Conservation (phyloP, 2,329 filamentous ascomycete genomes). For the Endothia cerciana region DNA sequence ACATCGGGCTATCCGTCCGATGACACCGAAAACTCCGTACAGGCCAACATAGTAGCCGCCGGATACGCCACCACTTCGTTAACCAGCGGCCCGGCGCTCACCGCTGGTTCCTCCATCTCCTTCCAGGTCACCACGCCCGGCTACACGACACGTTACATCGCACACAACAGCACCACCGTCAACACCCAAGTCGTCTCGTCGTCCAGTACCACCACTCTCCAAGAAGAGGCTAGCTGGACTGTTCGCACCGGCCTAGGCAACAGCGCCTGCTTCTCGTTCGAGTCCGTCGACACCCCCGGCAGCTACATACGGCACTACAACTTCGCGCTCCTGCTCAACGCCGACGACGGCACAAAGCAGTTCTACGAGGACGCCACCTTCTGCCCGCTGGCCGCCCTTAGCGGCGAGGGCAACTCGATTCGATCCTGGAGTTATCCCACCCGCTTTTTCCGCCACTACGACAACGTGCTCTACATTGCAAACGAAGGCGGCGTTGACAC, state of each 20-base stretch:
- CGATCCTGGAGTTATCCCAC: conserved; percentile 65
- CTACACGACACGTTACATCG: conserved; percentile 57
- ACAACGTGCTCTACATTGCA: conserved; percentile 49
- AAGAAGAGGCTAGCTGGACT: conserved; percentile 57
- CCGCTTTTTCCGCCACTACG: conserved; percentile 56
- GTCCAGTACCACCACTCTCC: conserved; percentile 52
- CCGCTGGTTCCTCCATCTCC: conserved; percentile 50
- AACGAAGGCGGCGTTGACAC: conserved; percentile 60
- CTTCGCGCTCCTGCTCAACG: conserved; percentile 54
- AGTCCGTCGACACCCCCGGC: conserved; percentile 60
- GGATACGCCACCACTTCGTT: conserved; percentile 55
- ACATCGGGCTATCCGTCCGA: conserved; percentile 65
- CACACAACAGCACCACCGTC: conserved; percentile 52
- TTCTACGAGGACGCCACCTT: conserved; percentile 68
- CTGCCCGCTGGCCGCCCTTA: conserved; percentile 57
- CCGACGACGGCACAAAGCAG: conserved; percentile 58
- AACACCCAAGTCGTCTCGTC: conserved; percentile 60
- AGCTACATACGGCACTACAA: conserved; percentile 61
- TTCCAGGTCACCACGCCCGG: conserved; percentile 59
- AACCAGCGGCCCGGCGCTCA: conserved; percentile 51
- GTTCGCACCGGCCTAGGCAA: conserved; percentile 60
- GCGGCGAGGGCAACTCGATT: conserved; percentile 54
- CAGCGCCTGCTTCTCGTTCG: conserved; percentile 63
- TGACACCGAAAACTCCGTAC: conserved; percentile 59
- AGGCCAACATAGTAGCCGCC: conserved; percentile 63